These are phyloP conservation scores for Trematosphaeria pertusa DNA, from an alignment of 2,329 filamentous ascomycete genomes.

Conservation along the genomic window DNA sequence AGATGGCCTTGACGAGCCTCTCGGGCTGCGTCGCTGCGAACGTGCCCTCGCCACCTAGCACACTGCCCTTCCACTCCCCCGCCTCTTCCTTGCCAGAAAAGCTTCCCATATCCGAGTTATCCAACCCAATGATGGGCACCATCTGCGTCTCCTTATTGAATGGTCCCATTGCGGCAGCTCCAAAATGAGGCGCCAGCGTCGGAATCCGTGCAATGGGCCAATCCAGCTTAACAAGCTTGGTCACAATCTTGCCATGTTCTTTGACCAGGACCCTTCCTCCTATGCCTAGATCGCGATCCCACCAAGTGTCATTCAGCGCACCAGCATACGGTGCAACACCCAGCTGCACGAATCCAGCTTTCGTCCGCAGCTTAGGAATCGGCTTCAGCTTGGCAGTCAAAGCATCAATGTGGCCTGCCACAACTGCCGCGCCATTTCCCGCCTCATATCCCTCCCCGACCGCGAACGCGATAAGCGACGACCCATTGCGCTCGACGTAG, in stretches of 20 bases:
- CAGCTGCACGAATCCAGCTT: constrained; percentile 85
- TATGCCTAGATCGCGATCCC: constrained; percentile 92
- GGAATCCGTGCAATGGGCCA: constrained; percentile 93
- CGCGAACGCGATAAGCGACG: constrained; percentile 82
- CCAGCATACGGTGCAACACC: constrained; percentile 94
- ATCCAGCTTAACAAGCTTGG: constrained; percentile 85
- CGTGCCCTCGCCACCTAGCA: constrained; percentile 68
- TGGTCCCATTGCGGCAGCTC: constrained; percentile 68
- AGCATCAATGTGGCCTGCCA: constrained; percentile 93
- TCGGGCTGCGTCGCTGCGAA: constrained; percentile 87
- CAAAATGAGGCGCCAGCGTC: constrained; percentile 93
- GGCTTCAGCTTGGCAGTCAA: constrained; percentile 91
- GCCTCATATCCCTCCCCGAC: constrained; percentile 81
- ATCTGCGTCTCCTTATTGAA: constrained; percentile 92
- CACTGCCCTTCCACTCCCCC: constrained; percentile 47
- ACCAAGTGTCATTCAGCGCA: constrained; percentile 88
- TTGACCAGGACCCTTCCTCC: constrained; percentile 88
- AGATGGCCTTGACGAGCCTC: constrained; percentile 82
- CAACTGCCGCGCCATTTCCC: constrained; percentile 85
- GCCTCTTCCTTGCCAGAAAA: constrained; percentile 42
- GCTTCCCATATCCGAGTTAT: constrained; percentile 67
- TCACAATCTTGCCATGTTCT: constrained; percentile 78
- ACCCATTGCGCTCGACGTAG: constrained; percentile 85
- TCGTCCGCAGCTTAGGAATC: constrained; percentile 81
- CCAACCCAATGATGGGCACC: constrained; percentile 90